phyloP scores from a whole-genome alignment of 2,329 filamentous ascomycete genomes.

The Neonectria faginata region DNA sequence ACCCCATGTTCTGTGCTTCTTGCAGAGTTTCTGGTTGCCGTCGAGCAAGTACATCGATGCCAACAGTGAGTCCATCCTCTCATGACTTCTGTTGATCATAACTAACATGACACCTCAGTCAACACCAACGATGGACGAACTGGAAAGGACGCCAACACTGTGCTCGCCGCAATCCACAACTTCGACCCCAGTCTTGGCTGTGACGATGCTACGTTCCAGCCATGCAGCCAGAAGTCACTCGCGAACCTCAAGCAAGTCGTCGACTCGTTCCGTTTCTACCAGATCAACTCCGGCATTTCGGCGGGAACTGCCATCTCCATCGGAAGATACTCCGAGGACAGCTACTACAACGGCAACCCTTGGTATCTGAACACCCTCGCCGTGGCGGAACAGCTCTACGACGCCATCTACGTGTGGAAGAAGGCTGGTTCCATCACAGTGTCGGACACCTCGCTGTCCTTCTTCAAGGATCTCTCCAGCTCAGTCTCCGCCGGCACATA shows the following conservation, averaged over 20 bases:
- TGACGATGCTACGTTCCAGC: slow-evolving; percentile 80
- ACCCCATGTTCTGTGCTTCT: slow-evolving; percentile 77
- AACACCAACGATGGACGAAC: slow-evolving; percentile 70
- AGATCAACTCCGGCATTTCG: slow-evolving; percentile 74
- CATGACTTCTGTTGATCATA: not conserved
- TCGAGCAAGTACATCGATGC: slow-evolving; percentile 71
- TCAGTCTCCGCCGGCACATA: slow-evolving; percentile 73
- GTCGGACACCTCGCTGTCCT: slow-evolving; percentile 72
- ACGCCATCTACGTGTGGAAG: slow-evolving; percentile 79
- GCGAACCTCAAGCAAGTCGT: slow-evolving; percentile 81
- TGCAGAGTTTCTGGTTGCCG: slow-evolving; percentile 78
- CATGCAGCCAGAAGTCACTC: slow-evolving; percentile 76
- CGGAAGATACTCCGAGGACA: slow-evolving; percentile 78
- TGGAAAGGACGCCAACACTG: slow-evolving; percentile 78
- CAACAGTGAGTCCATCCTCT: slow-evolving; percentile 64
- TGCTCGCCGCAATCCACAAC: slow-evolving; percentile 74
- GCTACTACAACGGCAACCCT: slow-evolving; percentile 82
- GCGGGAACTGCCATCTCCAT: slow-evolving; percentile 70
- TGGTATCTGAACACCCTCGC: slow-evolving; percentile 84
- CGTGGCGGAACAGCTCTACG: slow-evolving; percentile 83
- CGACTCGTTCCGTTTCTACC: slow-evolving; percentile 81
- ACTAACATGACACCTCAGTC: slow-evolving; percentile 50
- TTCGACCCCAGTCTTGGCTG: slow-evolving; percentile 77
- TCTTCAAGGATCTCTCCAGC: slow-evolving; percentile 76
- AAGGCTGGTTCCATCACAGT: slow-evolving; percentile 71